Base-by-base conservation (phyloP, 1,139 yeast genomes). In the Candida albicans region DNA sequence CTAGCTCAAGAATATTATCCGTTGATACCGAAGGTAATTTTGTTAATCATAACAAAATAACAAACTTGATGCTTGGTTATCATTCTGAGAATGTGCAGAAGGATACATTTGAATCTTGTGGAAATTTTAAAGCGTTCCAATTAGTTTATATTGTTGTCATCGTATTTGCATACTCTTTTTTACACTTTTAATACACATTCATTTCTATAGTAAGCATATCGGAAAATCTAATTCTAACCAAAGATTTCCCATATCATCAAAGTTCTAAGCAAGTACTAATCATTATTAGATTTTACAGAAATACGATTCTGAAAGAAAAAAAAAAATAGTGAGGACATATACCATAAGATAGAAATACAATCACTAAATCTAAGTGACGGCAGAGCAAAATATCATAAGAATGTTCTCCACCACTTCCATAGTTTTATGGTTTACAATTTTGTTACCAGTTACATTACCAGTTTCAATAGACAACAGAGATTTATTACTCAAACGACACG, bases 121-220 rank as follows among this genome's bases (percentile, higher is more conserved):
- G 40, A 8, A 9, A 14, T 37, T 25, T 30, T 18, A 26, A 13
- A 26, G 31, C 22, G 27, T 31, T n/a, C 12, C 7, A 10, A 8
- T n/a, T 24, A 9, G 18, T 29, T n/a, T 24, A n/a, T 18, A 25
- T 13, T 37, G 12, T 31, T 4, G 13, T 18, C 24, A 13, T 37
- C 10, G 12, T 37, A 25, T 5, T 37, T 14, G 12, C 31, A 28
- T 37, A 37, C 40, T 37, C 22, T 37, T 37, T 37, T 24, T 37
- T 37, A 31, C 35, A 37, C 24, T 31, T 32, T 3, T 37, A 15
- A 25, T 31, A 13, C 15, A 25, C 31, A 12, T 12, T 29, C 3
- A 10, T 29, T 28, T 27, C 24, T 30, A 6, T 28, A 3, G 6
- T 8, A 22, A 29, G 35, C 40, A 37, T 37, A 37, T 37, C 40